Base-by-base conservation (phyloP, 2,329 filamentous ascomycete species). In the Hymenoscyphus fraxineus region DNA sequence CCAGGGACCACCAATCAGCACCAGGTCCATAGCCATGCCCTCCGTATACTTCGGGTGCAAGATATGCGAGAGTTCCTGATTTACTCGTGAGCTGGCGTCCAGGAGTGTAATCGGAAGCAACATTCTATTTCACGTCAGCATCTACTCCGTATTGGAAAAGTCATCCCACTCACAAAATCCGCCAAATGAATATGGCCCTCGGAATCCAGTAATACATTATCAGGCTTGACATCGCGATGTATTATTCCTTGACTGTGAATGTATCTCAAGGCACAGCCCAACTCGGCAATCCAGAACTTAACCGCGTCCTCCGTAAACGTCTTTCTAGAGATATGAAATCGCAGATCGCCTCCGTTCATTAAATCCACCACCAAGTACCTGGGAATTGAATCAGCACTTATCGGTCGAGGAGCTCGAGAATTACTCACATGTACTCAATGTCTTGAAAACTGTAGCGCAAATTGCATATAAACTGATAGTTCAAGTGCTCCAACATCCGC, bases 401-500 rank as follows among this genome's bases (percentile, higher is more conserved):
- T 19, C 58, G 9, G 32, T 35, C 15, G n/a, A 27, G 22, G 6
- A n/a, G 16, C 16, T 5, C 32, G 15, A 27, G 47, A 22, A 47
- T 32, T 65, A 78, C 91, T 74, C 83, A 97, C 92, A 99, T 90
- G 79, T 99, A 99, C 78, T 99, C 95, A 73, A 98, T 93, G 78
- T 99, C 95, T 79, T 99, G 95, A 76, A 99, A 99, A 79, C 93
- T 97, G 80, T 98, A 99, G 73, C 95, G 91, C 82, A 99, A 81
- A 78, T 99, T 99, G 82, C 94, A 98, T 71, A 99, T 90, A 77
- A 98, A 99, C 32, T 94, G 93, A 75, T 99, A 95, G 77, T 97
- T 97, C 73, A 99, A 85, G 77, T 98, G 93, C 80, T 99, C 93
- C 75, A 99, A 86, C 95, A 99, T 99, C 76, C 94, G 88, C 69